Percentiles rank a stretch among this genome's conserved stretches.
Conservation (phyloP, 2,329 filamentous ascomycete species). For the Botrytis byssoidea region DNA sequence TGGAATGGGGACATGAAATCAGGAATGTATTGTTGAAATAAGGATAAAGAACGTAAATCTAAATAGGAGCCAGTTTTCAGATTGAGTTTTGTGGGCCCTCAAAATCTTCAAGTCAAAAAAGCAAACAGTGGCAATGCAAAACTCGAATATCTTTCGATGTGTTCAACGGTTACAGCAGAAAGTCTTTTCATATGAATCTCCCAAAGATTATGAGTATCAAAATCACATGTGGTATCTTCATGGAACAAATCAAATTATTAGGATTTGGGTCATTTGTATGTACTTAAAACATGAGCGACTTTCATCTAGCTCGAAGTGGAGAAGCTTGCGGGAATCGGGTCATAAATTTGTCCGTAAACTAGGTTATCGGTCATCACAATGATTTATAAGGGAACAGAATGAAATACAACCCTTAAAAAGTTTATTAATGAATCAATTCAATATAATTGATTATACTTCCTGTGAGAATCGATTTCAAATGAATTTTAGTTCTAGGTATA, state of each 20-base stretch:
- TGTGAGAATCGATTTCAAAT: no score
- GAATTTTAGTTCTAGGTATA: no score
- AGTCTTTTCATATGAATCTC: neutral
- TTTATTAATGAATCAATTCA: no score
- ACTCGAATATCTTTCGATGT: neutral
- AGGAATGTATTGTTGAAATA: neutral
- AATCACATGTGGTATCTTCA: neutral
- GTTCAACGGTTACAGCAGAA: rapidly evolving
- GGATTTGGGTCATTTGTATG: no score
- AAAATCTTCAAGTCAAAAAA: neutral
- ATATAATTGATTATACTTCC: no score
- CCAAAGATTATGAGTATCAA: neutral
- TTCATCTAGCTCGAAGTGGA: no score
- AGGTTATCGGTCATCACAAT: no score
- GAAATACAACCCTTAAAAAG: no score
- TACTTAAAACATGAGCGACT: no score
- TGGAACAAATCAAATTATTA: neutral
- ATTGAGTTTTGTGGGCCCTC: neutral
- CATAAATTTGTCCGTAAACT: no score
- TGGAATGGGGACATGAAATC: neutral
- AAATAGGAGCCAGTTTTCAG: no score
- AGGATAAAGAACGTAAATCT: neutral
- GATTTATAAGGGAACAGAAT: no score
- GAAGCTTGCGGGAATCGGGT: neutral
- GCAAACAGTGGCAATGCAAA: neutral